Base-by-base conservation (phyloP, 176 grass and related monocot species). In the Juncus inflexus region DNA sequence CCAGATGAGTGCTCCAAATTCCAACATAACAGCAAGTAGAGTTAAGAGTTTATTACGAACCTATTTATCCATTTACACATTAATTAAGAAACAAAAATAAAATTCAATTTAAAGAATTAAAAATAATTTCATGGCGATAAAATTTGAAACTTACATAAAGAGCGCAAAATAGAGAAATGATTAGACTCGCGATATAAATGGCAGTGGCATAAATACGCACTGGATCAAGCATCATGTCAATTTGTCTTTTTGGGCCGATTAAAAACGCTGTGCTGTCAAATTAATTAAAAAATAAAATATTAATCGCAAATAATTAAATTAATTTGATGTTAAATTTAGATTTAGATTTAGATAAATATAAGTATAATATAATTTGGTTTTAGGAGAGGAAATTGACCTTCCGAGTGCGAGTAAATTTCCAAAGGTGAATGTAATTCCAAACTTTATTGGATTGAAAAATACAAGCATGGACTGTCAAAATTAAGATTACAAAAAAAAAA, bases 161-260 rank as follows among this genome's bases (percentile, higher is more conserved):
- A 62, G 94, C 94, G 1, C 83, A 92, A 67, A 99, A 99, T 15
- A 99, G 80, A 50, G 94, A 66, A 55, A 99, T 56, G 69, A 99
- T 90, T 62, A 99, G 87, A 75, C 88, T 99, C 62, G 94, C 88
- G 82, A 86, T 99, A 72, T 86, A 99, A 72, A 86, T 59, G 13
- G 94, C 89, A 73, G 94, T 99, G n/a, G 94, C 85, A 76, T 99
- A 99, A 81, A 99, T 92, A 13, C 94, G 83, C 45, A 86, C 85
- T 36, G 94, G 87, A 99, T 99, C 94, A 92, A 99, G 85, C 94
- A 99, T 99, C 94, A 99, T 92, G 58, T 91, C 88, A 47, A 99
- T 66, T 72, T 99, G 94, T 58, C 83, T 80, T 77, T 90, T 99
- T 15, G 94, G 94, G 16, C 94, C 94, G 61, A 99, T 99, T 61